Conservation (phyloP, 2,329 filamentous ascomycete genomes). For the Ophiobolus disseminans region DNA sequence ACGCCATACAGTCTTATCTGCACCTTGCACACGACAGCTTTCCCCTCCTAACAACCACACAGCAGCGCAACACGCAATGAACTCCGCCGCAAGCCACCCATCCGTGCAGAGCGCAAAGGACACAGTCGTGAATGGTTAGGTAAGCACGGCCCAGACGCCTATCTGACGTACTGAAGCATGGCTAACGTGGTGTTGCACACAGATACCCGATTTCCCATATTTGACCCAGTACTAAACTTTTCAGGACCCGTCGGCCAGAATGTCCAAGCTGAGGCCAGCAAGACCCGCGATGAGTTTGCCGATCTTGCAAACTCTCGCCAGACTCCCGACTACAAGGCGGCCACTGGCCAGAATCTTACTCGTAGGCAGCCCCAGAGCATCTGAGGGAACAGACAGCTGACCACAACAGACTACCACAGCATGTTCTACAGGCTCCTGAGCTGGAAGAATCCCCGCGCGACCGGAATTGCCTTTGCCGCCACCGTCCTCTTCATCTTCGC, state of each 20-base stretch:
- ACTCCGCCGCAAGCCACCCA: slow-evolving; percentile 58
- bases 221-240: slow-evolving; percentile 32
- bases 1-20: slow-evolving; percentile 49
- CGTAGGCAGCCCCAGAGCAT: slow-evolving; percentile 51
- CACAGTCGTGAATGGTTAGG: slow-evolving; percentile 54
- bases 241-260: slow-evolving; percentile 63
- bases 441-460: slow-evolving; percentile 72
- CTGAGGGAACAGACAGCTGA: slow-evolving; percentile 17
- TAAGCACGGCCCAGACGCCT: slow-evolving; percentile 31
- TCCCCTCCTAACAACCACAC: slow-evolving; percentile 39
- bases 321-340: slow-evolving; percentile 61
- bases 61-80: slow-evolving; percentile 59
- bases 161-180: slow-evolving; percentile 8
- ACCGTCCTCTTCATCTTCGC: slow-evolving; percentile 67
- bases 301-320: slow-evolving; percentile 63
- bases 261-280: slow-evolving; percentile 62
- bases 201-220: slow-evolving; percentile 30
- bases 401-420: slow-evolving; percentile 66
- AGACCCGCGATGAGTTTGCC: slow-evolving; percentile 64
- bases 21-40: slow-evolving; percentile 39
- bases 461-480: slow-evolving; percentile 65
- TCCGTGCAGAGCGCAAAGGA: slow-evolving; percentile 56
- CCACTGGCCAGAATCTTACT: slow-evolving; percentile 68
- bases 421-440: slow-evolving; percentile 71
- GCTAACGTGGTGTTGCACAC: slow-evolving; percentile 41